Conservation (phyloP, 108 stramenopile genomes). For the Skeletonema tropicum region DNA sequence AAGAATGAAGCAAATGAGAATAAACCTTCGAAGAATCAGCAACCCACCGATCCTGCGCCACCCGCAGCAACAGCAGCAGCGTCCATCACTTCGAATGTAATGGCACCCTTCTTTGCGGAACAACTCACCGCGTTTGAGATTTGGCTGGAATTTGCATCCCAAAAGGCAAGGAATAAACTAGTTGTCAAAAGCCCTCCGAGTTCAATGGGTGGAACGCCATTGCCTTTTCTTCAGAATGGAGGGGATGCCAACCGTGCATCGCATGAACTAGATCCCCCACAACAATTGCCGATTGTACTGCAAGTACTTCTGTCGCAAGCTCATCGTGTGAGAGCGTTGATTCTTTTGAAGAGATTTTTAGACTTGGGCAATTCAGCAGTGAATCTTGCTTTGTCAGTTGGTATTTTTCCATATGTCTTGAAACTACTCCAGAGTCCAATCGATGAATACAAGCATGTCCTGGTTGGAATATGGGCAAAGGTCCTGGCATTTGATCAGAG, state of each 20-base stretch:
- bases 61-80: not conserved
- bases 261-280: slow-evolving; percentile 76
- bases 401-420: slow-evolving; percentile 97
- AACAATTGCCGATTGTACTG: slow-evolving; percentile 96
- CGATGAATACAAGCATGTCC: slow-evolving; percentile 87
- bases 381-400: slow-evolving; percentile 90
- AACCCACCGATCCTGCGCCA: not conserved
- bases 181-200: slow-evolving; percentile 45
- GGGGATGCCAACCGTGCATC: slow-evolving; percentile 20
- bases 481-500: slow-evolving; percentile 92
- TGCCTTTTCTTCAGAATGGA: slow-evolving; percentile 37
- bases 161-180: slow-evolving; percentile 44
- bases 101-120: slow-evolving; percentile 94
- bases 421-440: slow-evolving; percentile 91
- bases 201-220: slow-evolving; percentile 33
- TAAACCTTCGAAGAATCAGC: not conserved
- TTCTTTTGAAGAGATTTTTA: slow-evolving; percentile 89
- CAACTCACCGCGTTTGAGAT: slow-evolving; percentile 98
- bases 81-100: slow-evolving; percentile 29
- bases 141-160: slow-evolving; percentile 92
- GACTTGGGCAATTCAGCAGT: slow-evolving; percentile 95
- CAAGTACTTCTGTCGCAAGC: slow-evolving; percentile 93
- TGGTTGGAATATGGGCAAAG: slow-evolving; percentile 95
- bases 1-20: not conserved
- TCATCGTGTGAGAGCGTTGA: slow-evolving; percentile 91